phyloP scores from a whole-genome alignment of 2,329 filamentous ascomycete species.

The Ceratocystis alfenasii region DNA sequence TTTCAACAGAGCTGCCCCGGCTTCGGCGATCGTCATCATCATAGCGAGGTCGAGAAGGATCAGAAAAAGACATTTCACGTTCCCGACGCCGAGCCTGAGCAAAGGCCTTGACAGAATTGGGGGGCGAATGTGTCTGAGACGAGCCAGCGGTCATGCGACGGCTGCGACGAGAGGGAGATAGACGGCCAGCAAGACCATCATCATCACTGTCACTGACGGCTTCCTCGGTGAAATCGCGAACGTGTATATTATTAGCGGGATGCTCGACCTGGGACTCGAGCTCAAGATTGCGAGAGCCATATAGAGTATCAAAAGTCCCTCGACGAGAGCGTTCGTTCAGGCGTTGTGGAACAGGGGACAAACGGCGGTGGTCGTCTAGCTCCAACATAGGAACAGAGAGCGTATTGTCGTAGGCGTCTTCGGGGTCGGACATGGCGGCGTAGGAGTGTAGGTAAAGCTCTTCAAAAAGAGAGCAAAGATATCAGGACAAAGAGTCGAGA shows the following conservation, averaged over 20 bases:
- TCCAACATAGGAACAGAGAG: constrained; percentile 66
- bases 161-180: constrained; percentile 35
- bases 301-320: constrained; percentile 62
- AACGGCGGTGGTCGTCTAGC: constrained; percentile 76
- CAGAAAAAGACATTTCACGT: constrained; percentile 52
- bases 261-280: constrained; percentile 24
- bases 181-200: constrained; percentile 48
- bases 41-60: constrained; percentile 33
- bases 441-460: not conserved
- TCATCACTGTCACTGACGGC: constrained; percentile 61
- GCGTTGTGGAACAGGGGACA: constrained; percentile 48
- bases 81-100: constrained; percentile 79
- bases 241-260: constrained; percentile 33
- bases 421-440: constrained; percentile 54
- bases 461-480: not conserved
- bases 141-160: constrained; percentile 48
- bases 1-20: constrained; percentile 16
- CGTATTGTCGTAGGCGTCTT: constrained; percentile 46
- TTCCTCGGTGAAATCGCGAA: constrained; percentile 79
- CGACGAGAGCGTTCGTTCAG: constrained; percentile 47
- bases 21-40: constrained; percentile 32
- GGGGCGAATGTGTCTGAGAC: constrained; percentile 64
- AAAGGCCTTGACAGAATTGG: constrained; percentile 96
- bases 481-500: not conserved
- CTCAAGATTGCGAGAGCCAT: constrained; percentile 37